phyloP scores from a whole-genome alignment of 495 filamentous ascomycete genomes.

The Tricharina praecox region DNA sequence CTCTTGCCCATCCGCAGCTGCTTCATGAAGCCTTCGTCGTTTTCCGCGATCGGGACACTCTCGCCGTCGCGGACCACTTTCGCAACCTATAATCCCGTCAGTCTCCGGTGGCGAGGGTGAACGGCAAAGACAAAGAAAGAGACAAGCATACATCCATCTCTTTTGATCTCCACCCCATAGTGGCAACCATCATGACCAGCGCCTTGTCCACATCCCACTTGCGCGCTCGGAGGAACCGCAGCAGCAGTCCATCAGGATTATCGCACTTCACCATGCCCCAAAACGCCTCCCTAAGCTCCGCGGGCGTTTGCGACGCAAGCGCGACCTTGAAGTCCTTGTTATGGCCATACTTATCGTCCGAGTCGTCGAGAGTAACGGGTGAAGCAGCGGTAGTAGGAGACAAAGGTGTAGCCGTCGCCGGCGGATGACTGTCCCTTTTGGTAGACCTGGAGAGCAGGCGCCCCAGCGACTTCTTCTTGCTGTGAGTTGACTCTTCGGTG shows the following conservation, averaged over 20 bases:
- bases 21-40: constrained; percentile 61
- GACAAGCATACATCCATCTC: constrained; percentile 59
- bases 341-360: constrained; percentile 85
- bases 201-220: constrained; percentile 95
- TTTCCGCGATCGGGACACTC: constrained; percentile 41
- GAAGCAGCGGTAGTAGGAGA: constrained; percentile 26
- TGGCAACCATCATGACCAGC: constrained; percentile 82
- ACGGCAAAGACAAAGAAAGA: not conserved
- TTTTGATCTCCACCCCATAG: constrained; percentile 72
- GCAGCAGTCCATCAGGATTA: constrained; percentile 69
- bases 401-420: constrained; percentile 12
- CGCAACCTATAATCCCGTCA: constrained; percentile 29
- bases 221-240: constrained; percentile 78
- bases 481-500: constrained; percentile 37
- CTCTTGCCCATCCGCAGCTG: constrained; percentile 90
- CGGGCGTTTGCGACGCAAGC: constrained; percentile 54
- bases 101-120: not conserved
- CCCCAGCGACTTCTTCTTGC: constrained; percentile 50
- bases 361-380: constrained; percentile 32
- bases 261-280: constrained; percentile 97
- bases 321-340: constrained; percentile 71
- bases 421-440: constrained; percentile 40
- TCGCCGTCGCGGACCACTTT: constrained; percentile 75
- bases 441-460: constrained; percentile 43
- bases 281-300: constrained; percentile 62